Evolutionary conservation across 2,329 filamentous ascomycete species (phyloP).

Genomic region (Gnomoniopsis smithogilvyi): DNA sequence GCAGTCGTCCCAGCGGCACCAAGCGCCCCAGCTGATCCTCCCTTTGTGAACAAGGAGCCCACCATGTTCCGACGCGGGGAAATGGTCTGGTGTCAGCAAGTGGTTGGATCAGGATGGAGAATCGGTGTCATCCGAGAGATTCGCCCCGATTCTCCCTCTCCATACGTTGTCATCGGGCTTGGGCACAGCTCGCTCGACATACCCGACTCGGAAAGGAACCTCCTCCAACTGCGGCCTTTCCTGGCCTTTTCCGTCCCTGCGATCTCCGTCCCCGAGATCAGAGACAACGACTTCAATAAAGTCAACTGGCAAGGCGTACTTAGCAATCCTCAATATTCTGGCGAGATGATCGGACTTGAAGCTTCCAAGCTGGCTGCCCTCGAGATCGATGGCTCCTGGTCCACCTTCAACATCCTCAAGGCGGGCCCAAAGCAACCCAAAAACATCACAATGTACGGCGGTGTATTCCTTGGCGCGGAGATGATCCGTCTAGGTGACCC

Average conservation of each 20-base stretch:
- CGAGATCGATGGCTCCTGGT: constrained; percentile 32
- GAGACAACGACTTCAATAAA: constrained; percentile 24
- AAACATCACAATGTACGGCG: constrained; percentile 24
- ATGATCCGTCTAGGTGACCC: constrained; percentile 31
- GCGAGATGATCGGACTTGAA: constrained; percentile 30
- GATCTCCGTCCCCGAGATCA: constrained; percentile 22
- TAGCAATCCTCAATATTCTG: constrained; percentile 17
- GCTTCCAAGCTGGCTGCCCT: constrained; percentile 35
- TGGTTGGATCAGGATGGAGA: constrained; percentile 28
- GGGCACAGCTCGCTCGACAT: constrained; percentile 25
- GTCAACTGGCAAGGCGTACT: constrained; percentile 28
- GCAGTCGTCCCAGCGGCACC: constrained; percentile 1
- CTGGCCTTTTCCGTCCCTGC: constrained; percentile 34
- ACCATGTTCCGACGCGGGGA: constrained; percentile 30
- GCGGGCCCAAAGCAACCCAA: constrained; percentile 18
- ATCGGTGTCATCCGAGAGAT: constrained; percentile 28
- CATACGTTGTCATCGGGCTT: constrained; percentile 28
- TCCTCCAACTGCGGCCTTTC: constrained; percentile 32
- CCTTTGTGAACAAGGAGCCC: constrained; percentile 11
- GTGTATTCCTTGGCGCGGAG: constrained; percentile 35
- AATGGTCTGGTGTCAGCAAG: constrained; percentile 32
- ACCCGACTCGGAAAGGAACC: constrained; percentile 21
- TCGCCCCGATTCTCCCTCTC: constrained; percentile 10
- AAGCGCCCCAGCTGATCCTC: background rate
- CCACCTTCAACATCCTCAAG: constrained; percentile 27